Conservation (phyloP, 1,284 basidiomycete genomes). For the Ustanciosporium gigantosporum region DNA sequence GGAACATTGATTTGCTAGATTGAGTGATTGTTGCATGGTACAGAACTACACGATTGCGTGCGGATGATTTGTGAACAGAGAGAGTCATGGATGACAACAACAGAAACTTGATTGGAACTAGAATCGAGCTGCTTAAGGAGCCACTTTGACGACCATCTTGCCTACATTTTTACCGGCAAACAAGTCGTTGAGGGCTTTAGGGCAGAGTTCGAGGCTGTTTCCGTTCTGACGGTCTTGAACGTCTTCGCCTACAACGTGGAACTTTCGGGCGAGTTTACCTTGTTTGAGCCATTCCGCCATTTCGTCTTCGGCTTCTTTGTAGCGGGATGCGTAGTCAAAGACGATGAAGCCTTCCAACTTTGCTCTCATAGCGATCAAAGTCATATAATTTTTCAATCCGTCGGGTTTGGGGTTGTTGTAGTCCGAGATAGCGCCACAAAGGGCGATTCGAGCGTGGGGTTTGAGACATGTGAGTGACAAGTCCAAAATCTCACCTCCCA, state of each 20-base stretch:
- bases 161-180: constrained; percentile 48
- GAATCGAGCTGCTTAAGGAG: no score
- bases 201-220: constrained; percentile 23
- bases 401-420: constrained; percentile 59
- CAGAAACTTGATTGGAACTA: no score
- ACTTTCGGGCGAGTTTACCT: constrained; percentile 76
- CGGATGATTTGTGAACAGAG: no score
- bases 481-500: constrained; percentile 45
- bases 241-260: constrained; percentile 39
- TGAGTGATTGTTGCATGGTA: no score
- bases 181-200: constrained; percentile 39
- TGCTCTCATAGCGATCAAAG: constrained; percentile 75
- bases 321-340: constrained; percentile 32
- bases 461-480: constrained; percentile 67
- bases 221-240: constrained; percentile 6
- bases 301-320: constrained; percentile 56
- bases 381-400: constrained; percentile 62
- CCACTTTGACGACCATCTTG: constrained; percentile 45
- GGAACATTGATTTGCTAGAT: no score
- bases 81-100: no score
- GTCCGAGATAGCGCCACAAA: constrained; percentile 73
- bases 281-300: constrained; percentile 66
- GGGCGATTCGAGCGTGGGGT: constrained; percentile 73
- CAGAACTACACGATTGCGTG: no score
- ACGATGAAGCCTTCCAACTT: constrained; percentile 74